These are phyloP conservation scores for Wickerhamiella shivajii DNA, from an alignment of 805 yeast genomes.

Conservation along the genomic window DNA sequence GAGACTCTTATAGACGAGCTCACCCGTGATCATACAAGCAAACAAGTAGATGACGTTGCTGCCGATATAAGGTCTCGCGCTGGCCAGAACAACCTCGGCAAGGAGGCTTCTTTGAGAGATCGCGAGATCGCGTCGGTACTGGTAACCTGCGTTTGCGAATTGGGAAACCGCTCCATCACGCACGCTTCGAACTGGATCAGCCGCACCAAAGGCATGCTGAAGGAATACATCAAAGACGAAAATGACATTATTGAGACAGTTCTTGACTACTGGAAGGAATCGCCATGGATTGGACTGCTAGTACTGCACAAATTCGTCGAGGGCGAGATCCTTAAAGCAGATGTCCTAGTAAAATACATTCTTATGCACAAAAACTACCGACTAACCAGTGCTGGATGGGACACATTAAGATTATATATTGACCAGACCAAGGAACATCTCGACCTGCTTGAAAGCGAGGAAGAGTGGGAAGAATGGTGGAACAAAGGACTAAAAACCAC, in stretches of 20 bases:
- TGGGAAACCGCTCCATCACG: slow-evolving; percentile 79
- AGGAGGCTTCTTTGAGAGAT: slow-evolving; percentile 26
- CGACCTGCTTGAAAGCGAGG: slow-evolving; percentile 4
- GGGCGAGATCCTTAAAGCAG: slow-evolving; percentile 30
- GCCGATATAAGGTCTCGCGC: slow-evolving; percentile 19
- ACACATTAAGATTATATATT: slow-evolving; percentile 11
- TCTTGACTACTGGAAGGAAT: slow-evolving; percentile 47
- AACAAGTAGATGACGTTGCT: slow-evolving; percentile 23
- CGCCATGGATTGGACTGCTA: slow-evolving; percentile 50
- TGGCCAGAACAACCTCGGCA: slow-evolving; percentile 21
- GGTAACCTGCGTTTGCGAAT: slow-evolving; percentile 57
- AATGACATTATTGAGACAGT: slow-evolving; percentile 40
- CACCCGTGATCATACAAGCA: slow-evolving; percentile 16
- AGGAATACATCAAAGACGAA: slow-evolving; percentile 16
- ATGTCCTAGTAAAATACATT: slow-evolving; percentile 31
- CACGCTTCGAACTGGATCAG: slow-evolving; percentile 47
- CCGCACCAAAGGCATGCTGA: slow-evolving; percentile 28
- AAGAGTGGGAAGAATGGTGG: slow-evolving; percentile 19
- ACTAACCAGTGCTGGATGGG: slow-evolving; percentile 21
- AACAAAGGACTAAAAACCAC: slow-evolving; percentile 10
- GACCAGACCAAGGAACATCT: slow-evolving; percentile 8
- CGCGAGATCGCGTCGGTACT: slow-evolving; percentile 44
- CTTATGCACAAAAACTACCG: slow-evolving; percentile 23
- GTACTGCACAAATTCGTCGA: slow-evolving; percentile 39
- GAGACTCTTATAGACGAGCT: slow-evolving; percentile 25